phyloP scores from a whole-genome alignment of 768 basidiomycete genomes.

The Artomyces pyxidatus region DNA sequence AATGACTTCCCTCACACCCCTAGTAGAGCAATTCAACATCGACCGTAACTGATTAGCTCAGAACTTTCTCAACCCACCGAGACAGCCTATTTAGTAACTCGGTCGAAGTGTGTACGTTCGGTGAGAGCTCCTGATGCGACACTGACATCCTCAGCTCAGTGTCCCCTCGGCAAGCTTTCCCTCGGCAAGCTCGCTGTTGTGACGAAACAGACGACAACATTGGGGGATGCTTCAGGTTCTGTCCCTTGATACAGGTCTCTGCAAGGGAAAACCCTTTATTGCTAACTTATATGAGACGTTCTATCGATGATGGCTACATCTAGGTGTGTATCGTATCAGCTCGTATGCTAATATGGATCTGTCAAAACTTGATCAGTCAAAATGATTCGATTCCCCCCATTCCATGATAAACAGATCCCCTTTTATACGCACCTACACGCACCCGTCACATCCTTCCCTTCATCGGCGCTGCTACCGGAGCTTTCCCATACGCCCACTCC shows the following conservation, averaged over 20 bases:
- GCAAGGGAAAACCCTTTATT: no score
- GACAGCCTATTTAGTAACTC: background rate
- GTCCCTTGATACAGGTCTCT: no score
- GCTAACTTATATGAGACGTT: background rate
- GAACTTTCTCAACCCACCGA: background rate
- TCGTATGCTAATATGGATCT: no score
- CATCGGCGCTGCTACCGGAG: constrained; percentile 14
- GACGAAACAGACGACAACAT: no score
- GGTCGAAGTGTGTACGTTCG: background rate
- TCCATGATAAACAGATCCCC: background rate
- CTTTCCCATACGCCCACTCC: constrained; percentile 67
- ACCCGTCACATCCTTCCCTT: constrained; percentile 10
- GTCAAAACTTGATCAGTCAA: no score
- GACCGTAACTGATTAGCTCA: background rate
- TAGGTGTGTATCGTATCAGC: no score
- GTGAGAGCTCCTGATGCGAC: background rate
- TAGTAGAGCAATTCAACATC: background rate
- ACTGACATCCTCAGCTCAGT: background rate
- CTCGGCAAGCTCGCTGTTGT: no score
- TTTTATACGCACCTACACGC: background rate
- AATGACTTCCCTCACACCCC: background rate
- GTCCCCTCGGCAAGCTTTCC: no score
- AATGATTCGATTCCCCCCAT: no score
- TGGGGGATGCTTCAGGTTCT: no score
- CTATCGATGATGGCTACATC: no score